Conservation (phyloP, 805 yeast genomes). For the Starmerella cellae region DNA sequence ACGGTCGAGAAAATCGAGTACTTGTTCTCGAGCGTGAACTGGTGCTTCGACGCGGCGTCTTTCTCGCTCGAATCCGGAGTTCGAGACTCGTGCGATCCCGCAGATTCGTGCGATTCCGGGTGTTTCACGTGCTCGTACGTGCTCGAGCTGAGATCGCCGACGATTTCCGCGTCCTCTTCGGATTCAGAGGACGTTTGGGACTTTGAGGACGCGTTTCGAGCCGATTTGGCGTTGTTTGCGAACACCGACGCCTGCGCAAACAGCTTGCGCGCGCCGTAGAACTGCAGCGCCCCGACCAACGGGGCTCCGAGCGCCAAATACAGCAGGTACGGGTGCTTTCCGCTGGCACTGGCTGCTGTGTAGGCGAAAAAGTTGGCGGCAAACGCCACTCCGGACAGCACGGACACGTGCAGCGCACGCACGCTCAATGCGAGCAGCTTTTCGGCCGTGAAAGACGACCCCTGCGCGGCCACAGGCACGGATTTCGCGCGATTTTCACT, state of each 20-base stretch:
- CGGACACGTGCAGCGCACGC: constrained; percentile 9
- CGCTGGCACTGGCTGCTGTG: constrained; percentile 20
- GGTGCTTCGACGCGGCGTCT: not conserved
- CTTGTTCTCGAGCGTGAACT: constrained; percentile 12
- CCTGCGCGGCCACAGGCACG: not conserved
- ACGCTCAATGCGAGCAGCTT: not conserved
- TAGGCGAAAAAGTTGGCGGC: constrained; percentile 22
- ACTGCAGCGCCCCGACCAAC: constrained; percentile 21
- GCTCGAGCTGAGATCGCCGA: constrained; percentile 13
- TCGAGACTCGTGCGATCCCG: not conserved
- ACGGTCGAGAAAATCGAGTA: constrained; percentile 17
- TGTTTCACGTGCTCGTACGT: constrained; percentile 17
- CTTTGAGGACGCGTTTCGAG: no score
- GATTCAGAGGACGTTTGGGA: no score
- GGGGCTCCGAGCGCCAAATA: constrained; percentile 27
- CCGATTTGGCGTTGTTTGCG: not conserved
- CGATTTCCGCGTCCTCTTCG: constrained; percentile 5
- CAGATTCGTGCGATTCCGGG: not conserved
- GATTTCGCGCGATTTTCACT: not conserved
- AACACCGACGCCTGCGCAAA: constrained; percentile 8
- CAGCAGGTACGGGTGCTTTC: constrained; percentile 28
- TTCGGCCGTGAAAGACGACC: not conserved
- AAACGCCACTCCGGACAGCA: constrained; percentile 19
- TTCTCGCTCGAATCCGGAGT: not conserved
- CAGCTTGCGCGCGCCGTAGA: constrained; percentile 20